Evolutionary conservation across 1,139 yeast species (phyloP).

Genomic region (Debaryomyces sp.): DNA sequence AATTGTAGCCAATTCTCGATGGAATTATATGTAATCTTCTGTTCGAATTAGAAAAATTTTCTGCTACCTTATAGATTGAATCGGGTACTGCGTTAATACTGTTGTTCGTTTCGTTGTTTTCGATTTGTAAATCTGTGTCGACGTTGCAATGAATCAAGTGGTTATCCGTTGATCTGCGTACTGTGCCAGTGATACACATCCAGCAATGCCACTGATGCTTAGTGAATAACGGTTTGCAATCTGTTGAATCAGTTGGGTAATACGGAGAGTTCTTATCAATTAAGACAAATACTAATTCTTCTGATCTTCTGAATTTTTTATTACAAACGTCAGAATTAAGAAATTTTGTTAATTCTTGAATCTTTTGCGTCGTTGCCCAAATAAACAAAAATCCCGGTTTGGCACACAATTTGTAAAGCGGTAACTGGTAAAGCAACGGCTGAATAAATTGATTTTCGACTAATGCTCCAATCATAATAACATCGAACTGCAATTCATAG

Average conservation of each 20-base stretch:
- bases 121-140: slow-evolving; percentile 81
- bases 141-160: slow-evolving; percentile 90
- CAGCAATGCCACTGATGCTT: slow-evolving; percentile 90
- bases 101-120: slow-evolving; percentile 21
- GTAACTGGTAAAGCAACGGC: slow-evolving; percentile 62
- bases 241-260: slow-evolving; percentile 45
- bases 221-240: slow-evolving; percentile 30
- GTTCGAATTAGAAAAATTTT: slow-evolving; percentile 81
- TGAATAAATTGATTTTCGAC: slow-evolving; percentile 69
- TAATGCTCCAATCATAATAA: slow-evolving; percentile 88
- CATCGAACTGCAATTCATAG: slow-evolving; percentile 72
- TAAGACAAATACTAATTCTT: slow-evolving; percentile 76
- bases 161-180: slow-evolving; percentile 79
- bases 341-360: slow-evolving; percentile 60
- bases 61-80: slow-evolving; percentile 80
- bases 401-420: slow-evolving; percentile 72
- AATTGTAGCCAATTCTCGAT: slow-evolving; percentile 58
- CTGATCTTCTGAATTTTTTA: slow-evolving; percentile 82
- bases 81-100: slow-evolving; percentile 60
- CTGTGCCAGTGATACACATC: slow-evolving; percentile 97
- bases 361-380: slow-evolving; percentile 81
- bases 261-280: slow-evolving; percentile 60
- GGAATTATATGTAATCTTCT: slow-evolving; percentile 86
- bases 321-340: slow-evolving; percentile 64
- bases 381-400: slow-evolving; percentile 85